Evolutionary conservation across 805 yeast species (phyloP), one percentile per base, ranked within the genome.

Genomic region (Wickerhamia fluorescens): DNA sequence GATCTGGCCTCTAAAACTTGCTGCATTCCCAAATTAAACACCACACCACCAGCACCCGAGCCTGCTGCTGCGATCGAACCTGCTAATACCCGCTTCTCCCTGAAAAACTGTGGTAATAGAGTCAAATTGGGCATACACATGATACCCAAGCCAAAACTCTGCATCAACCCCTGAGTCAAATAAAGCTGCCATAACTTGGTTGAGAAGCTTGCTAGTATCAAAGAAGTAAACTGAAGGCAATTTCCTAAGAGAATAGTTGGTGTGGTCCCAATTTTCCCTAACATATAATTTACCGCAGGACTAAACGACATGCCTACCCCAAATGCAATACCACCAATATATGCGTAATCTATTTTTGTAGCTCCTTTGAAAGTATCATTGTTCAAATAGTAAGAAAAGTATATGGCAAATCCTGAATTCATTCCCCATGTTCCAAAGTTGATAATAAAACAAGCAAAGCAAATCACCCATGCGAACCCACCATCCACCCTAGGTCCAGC

Each of bases 401-500:
- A 47, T 14, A 47, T 37, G 17, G 50, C 53, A 26, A 44, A 47
- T 6, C 50, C 53, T 14, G 49, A 40, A 31, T 47, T 47, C 35
- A 47, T 49, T 3, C 53, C 53, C 53, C 53, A 47, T 4, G 51
- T 46, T 17, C 39, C 37, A 33, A 44, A 42, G 24, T 43, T 46
- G 20, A 46, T 34, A n/a, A 47, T 26, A 24, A 46, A 44, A 20
- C 42, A 37, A 8, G 40, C 40, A 12, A 44, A 20, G 14, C 47
- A 45, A 8, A 47, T 35, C n/a, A 43, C 23, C 53, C 53, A 47
- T 12, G 47, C 50, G 27, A 44, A 46, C 8, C 53, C 53, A 5
- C 45, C 47, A 22, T 47, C 53, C 16, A 45, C 41, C 6, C 16
- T 17, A 24, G 21, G 31, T 16, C 15, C 30, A 10, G 11, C 12